Percentiles rank a stretch among this genome's conserved stretches.
Evolutionary conservation across 2,329 filamentous ascomycete genomes (phyloP).

Genomic region (Diaporthe destruens): DNA sequence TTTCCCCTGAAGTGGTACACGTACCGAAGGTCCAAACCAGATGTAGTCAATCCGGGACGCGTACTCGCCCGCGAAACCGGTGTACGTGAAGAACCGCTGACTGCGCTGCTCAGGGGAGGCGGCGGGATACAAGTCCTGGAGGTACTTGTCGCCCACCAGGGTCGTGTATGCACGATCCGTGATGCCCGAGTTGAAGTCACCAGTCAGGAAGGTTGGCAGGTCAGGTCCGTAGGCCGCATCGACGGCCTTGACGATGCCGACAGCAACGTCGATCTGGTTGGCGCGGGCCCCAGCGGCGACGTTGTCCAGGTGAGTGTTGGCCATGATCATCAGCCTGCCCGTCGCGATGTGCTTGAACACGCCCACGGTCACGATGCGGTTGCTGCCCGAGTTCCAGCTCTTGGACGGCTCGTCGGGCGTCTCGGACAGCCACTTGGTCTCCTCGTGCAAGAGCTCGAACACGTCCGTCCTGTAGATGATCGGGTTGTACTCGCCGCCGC

Average conservation of each 20-base stretch:
- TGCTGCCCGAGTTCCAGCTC: slow-evolving; percentile 65
- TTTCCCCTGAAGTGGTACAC: neutral
- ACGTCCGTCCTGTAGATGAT: slow-evolving; percentile 71
- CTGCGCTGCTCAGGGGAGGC: slow-evolving; percentile 48
- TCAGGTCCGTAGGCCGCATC: slow-evolving; percentile 44
- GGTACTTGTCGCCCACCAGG: slow-evolving; percentile 46
- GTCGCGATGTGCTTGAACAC: slow-evolving; percentile 58
- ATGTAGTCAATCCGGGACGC: slow-evolving; percentile 55
- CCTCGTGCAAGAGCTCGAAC: slow-evolving; percentile 64
- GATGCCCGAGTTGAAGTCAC: slow-evolving; percentile 60
- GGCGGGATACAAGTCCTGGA: slow-evolving; percentile 45
- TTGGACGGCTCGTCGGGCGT: slow-evolving; percentile 69
- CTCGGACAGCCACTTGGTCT: slow-evolving; percentile 72
- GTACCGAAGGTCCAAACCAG: slow-evolving; percentile 49
- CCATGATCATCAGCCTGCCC: slow-evolving; percentile 54
- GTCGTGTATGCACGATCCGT: slow-evolving; percentile 55
- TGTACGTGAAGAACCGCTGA: slow-evolving; percentile 57
- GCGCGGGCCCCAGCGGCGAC: slow-evolving; percentile 55
- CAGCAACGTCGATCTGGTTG: slow-evolving; percentile 61
- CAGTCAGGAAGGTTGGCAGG: slow-evolving; percentile 53
- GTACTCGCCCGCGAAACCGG: slow-evolving; percentile 53
- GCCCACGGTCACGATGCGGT: slow-evolving; percentile 63
- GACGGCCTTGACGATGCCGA: slow-evolving; percentile 50
- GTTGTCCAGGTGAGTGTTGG: slow-evolving; percentile 69
- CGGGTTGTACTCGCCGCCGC: slow-evolving; percentile 75